phyloP scores from a whole-genome alignment of 2,329 filamentous ascomycete genomes.

The Arthrobotrys musiformis region DNA sequence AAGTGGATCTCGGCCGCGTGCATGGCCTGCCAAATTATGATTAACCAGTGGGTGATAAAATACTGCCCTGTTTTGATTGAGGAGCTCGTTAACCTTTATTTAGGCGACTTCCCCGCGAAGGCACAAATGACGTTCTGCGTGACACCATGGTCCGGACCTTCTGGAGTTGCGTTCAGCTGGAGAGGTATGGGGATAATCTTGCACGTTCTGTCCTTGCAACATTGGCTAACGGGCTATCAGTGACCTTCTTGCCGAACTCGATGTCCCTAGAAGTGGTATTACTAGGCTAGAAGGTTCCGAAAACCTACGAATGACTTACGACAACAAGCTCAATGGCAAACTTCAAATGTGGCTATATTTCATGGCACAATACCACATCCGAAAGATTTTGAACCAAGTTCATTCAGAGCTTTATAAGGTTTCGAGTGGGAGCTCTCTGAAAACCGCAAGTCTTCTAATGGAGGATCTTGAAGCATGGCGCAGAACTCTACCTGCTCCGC shows the following conservation, averaged over 20 bases:
- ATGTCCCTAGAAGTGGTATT: constrained; percentile 72
- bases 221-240: constrained; percentile 64
- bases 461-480: constrained; percentile 60
- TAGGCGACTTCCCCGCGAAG: constrained; percentile 60
- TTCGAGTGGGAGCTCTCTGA: constrained; percentile 56
- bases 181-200: constrained; percentile 73
- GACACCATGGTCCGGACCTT: constrained; percentile 81
- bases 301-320: constrained; percentile 62
- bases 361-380: constrained; percentile 72
- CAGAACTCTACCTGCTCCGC: constrained; percentile 55
- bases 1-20: constrained; percentile 73
- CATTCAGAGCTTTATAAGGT: constrained; percentile 66
- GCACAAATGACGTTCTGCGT: constrained; percentile 65
- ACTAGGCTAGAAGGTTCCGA: constrained; percentile 68
- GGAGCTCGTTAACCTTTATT: constrained; percentile 1
- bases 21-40: constrained; percentile 74
- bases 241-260: constrained; percentile 89
- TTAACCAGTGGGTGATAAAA: constrained; percentile 63
- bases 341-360: constrained; percentile 66
- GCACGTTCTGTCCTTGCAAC: constrained; percentile 4
- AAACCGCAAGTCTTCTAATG: constrained; percentile 60
- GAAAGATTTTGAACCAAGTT: constrained; percentile 73
- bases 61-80: background rate
- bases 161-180: constrained; percentile 92
- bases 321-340: constrained; percentile 60